phyloP scores from a whole-genome alignment of 441 rosid species.

The Pelargonium australe region DNA sequence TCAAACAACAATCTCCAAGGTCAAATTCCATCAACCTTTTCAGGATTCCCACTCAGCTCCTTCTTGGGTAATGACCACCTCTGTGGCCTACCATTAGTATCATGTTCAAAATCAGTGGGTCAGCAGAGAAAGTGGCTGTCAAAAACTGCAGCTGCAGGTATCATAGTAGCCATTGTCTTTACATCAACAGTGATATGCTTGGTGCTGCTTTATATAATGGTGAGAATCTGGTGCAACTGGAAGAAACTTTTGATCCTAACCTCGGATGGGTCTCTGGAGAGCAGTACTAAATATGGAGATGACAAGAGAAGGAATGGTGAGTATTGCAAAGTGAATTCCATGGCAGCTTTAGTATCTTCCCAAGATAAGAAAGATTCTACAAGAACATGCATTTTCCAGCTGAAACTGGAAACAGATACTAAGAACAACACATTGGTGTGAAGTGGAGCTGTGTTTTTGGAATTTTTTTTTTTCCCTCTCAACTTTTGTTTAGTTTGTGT shows the following conservation, averaged over 20 bases:
- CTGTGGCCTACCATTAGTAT: constrained; percentile 54
- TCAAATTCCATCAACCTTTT: constrained; percentile 45
- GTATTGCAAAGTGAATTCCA: constrained; percentile 20
- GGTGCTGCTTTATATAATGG: constrained; percentile 56
- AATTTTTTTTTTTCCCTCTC: background rate
- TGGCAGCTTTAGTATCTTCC: constrained; percentile 9
- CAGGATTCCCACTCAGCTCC: constrained; percentile 52
- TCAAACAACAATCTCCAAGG: constrained; percentile 72
- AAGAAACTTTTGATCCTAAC: constrained; percentile 39
- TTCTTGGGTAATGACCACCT: constrained; percentile 51
- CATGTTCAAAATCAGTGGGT: constrained; percentile 30
- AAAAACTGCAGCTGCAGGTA: constrained; percentile 33
- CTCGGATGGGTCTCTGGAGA: constrained; percentile 17
- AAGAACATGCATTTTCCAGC: constrained; percentile 20
- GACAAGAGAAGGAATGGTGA: constrained; percentile 20
- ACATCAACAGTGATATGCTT: constrained; percentile 53
- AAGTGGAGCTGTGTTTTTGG: background rate
- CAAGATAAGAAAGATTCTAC: constrained; percentile 9
- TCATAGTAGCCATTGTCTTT: constrained; percentile 50
- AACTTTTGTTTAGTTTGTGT: constrained; percentile 3
- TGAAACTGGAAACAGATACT: constrained; percentile 17
- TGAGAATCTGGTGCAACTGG: constrained; percentile 66
- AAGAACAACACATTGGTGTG: constrained; percentile 5
- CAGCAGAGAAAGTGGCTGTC: constrained; percentile 33
- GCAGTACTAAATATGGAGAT: constrained; percentile 18